A percentile compares a stretch with the other conserved stretches of the same genome.
Conservation (phyloP, 306 rosid genomes). For the Canavalia ensiformis region DNA sequence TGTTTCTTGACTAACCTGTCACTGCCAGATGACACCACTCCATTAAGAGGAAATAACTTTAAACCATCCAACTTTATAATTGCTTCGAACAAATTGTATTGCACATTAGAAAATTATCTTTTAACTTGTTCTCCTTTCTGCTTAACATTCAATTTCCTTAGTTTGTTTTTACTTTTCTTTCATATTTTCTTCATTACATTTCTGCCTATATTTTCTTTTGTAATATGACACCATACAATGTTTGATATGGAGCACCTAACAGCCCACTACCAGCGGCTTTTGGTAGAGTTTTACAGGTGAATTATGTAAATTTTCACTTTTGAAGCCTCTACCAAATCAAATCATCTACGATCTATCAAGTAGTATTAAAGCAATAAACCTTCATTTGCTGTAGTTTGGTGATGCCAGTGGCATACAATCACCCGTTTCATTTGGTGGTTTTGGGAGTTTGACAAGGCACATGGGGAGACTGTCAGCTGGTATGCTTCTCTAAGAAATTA, state of each 20-base stretch:
- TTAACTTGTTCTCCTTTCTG: constrained; percentile 15
- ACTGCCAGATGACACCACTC: background rate
- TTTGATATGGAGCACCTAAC: constrained; percentile 53
- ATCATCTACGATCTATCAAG: constrained; percentile 43
- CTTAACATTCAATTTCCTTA: constrained; percentile 3
- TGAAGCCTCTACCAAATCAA: constrained; percentile 47
- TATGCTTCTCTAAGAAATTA: constrained; percentile 43
- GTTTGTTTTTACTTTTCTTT: constrained; percentile 6
- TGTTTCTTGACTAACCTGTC: background rate
- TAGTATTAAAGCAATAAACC: constrained; percentile 42
- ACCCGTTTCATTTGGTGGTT: constrained; percentile 94
- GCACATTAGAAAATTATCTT: background rate
- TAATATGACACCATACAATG: constrained; percentile 43
- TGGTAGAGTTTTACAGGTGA: constrained; percentile 87
- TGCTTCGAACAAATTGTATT: background rate
- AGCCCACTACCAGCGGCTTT: constrained; percentile 93
- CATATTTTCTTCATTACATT: background rate
- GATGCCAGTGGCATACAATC: constrained; percentile 98
- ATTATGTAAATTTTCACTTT: constrained; percentile 34
- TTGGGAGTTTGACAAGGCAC: constrained; percentile 96
- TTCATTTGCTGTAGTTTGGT: constrained; percentile 78
- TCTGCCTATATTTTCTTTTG: background rate
- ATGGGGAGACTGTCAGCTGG: constrained; percentile 84
- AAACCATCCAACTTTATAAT: background rate
- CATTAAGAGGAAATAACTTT: constrained; percentile 7